Evolutionary conservation across 177 flowering plant genomes (phyloP), one percentile per base, ranked within the genome.

Genomic region (Vitis hybrid): DNA sequence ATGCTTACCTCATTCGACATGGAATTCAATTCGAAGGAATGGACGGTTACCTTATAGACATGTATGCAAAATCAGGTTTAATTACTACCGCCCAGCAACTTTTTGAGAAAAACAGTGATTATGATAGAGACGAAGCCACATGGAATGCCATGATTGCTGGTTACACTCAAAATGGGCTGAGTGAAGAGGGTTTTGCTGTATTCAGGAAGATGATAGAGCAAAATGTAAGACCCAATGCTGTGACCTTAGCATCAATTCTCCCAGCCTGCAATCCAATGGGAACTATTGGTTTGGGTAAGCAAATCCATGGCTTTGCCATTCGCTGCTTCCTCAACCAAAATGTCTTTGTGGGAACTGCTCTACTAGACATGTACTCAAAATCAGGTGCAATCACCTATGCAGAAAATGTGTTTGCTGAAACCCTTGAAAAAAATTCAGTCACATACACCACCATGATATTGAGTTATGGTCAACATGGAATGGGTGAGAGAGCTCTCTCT

Each of bases 71-170:
- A 73, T 87, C 89, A 57, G 96, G 97, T 65, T 63, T 83, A 28
- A 78, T 92, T 61, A 65, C 71, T 31, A 73, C 71, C 62, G 85
- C 95, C 53, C 62, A 77, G 76, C 55, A 22, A n/a, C 59, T 92
- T 11, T 95, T 93, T 71, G 75, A 77, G 55, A 70, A 60, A 33
- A 73, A 57, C 64, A 22, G 44, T 66, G 13, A 70, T 49, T 18
- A 49, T 62, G 77, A 78, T 65, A 80, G 80, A 74, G 97, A 95
- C 85, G 88, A 72, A 70, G 96, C 94, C 67, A 86, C 89, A 2
- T 95, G 99, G 99, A 95, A 95, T 82, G 79, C 97, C 44, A 89
- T 92, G 88, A 85, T 93, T 49, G 76, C 97, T 55, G 96, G 94
- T 7, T 85, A 86, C 68, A 70, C 83, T 1, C 99, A 92, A 65